Base-by-base conservation (phyloP, 1,284 basidiomycete genomes). In the Waitea zeae region DNA sequence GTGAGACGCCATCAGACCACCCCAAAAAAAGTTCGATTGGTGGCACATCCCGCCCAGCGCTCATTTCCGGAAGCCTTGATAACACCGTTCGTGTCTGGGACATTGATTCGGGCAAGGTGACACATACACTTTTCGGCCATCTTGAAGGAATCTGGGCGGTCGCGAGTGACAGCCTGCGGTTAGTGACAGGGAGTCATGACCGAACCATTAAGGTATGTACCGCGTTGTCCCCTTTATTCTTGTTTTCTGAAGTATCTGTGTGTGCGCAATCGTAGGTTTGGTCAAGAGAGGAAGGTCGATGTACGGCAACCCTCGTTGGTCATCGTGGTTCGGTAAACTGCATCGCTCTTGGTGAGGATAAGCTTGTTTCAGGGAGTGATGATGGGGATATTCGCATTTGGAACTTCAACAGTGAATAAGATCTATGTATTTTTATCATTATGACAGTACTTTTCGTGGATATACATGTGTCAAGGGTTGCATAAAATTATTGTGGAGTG, bases 31-130 rank as follows among this genome's bases (percentile, higher is more conserved):
- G 7, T 7, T n/a, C n/a, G 12, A 7, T 11, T 7, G 7, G 7
- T 7, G 30, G 30, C n/a, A n/a, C n/a, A n/a, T 44, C 57, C 44
- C 73, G 67, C 39, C 78, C 87, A 2, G 59, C 93, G 12, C 67
- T 98, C 36, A 74, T 95, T 39, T 88, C 87, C 0, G 92, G 90
- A 4, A 83, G 81, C 45, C 62, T 97, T 41, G 93, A 98, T 53
- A 97, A 97, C 51, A 97, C 90, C 12, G 79, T 98, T 58, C 90
- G 89, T 54, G 50, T 93, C 12, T 99, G 95, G 95, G 90, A 97
- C 49, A 75, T 97, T 29, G 86, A 93, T 44, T 75, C 75, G 1
- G 88, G 82, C 17, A 73, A 79, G 44, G 71, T 79, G 31, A 61
- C 73, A 33, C 65, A 72, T 45, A 97, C 95, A 20, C 66, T 95